phyloP scores from a whole-genome alignment of 257 asterid species.

The Solanum pimpinellifolium region DNA sequence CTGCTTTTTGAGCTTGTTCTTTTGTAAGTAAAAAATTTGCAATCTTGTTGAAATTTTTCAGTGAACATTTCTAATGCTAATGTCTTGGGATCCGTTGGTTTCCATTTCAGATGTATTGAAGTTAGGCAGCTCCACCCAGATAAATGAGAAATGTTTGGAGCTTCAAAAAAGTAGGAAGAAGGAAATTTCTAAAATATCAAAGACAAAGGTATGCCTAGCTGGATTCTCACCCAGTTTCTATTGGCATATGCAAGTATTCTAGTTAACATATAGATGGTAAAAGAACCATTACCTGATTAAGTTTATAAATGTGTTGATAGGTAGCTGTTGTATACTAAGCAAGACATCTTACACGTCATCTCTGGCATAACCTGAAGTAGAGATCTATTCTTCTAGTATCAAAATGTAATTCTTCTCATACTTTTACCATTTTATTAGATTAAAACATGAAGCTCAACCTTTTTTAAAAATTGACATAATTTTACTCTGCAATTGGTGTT shows the following conservation, averaged over 20 bases:
- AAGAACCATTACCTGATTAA: not conserved
- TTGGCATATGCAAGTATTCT: not conserved
- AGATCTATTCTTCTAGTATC: not conserved
- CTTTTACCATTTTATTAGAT: not conserved
- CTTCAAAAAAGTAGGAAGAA: slow-evolving; percentile 71
- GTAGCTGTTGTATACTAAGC: not conserved
- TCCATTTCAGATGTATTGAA: slow-evolving; percentile 57
- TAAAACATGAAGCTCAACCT: not conserved
- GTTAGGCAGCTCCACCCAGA: slow-evolving; percentile 55
- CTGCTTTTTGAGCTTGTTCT: not conserved
- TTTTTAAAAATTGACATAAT: not conserved
- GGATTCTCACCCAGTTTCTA: not conserved
- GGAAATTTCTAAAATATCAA: slow-evolving; percentile 53
- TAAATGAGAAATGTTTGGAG: slow-evolving; percentile 86
- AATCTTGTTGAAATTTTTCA: not conserved
- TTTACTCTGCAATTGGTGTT: not conserved
- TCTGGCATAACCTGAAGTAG: not conserved
- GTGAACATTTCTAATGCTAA: not conserved
- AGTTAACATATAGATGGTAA: not conserved
- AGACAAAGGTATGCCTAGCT: slow-evolving; percentile 44
- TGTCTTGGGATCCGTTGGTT: not conserved
- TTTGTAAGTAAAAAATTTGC: not conserved
- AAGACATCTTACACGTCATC: not conserved
- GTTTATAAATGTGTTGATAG: not conserved
- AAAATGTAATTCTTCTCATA: not conserved